Evolutionary conservation across 192 early-diverging fungal genomes (phyloP).

Genomic region (Umbelopsis sp.): DNA sequence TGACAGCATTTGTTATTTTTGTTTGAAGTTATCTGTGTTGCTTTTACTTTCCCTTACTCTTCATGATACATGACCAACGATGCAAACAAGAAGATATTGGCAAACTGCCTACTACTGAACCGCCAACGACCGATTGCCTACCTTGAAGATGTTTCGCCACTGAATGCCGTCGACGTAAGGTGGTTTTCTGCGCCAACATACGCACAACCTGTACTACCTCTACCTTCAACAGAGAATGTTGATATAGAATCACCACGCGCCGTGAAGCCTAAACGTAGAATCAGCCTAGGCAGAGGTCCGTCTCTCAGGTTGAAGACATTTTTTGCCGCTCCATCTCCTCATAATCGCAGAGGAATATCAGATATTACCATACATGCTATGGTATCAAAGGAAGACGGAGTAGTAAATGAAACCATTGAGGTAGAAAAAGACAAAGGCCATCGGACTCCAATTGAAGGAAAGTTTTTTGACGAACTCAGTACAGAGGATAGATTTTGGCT

Average conservation of each 20-base stretch:
- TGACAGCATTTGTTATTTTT: neutral
- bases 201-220: neutral
- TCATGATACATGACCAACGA: slow-evolving; percentile 1
- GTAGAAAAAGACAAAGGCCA: neutral
- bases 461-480: neutral
- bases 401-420: neutral
- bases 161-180: neutral
- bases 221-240: neutral
- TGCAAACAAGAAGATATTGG: neutral
- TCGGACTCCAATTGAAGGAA: neutral
- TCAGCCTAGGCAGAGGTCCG: neutral
- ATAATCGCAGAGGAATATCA: neutral
- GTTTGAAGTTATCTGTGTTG: neutral
- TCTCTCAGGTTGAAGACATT: slow-evolving; percentile 1
- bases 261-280: neutral
- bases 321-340: neutral
- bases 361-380: neutral
- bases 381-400: neutral
- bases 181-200: slow-evolving; percentile 10
- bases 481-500: slow-evolving; percentile 1
- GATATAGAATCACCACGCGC: neutral
- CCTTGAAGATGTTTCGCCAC: neutral
- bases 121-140: neutral
- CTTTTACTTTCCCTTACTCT: neutral
- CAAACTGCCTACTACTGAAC: neutral